phyloP scores from a whole-genome alignment of 164 flowering plant species.

The Cinnamomum micranthum region DNA sequence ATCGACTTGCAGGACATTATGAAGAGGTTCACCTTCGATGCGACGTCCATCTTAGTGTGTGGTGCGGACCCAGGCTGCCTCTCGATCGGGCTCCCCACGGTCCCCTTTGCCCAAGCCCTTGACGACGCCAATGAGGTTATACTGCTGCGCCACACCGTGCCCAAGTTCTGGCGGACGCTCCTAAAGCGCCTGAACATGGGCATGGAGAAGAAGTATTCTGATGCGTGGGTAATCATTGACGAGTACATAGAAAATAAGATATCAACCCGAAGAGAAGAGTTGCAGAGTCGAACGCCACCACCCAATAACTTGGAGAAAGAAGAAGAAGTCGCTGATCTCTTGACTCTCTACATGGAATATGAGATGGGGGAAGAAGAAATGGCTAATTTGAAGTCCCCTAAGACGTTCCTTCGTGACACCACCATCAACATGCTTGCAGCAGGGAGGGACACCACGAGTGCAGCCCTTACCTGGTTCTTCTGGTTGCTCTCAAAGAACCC shows the following conservation, averaged over 20 bases:
- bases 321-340: background rate
- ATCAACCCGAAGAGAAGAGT: background rate
- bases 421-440: constrained; percentile 25
- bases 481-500: constrained; percentile 32
- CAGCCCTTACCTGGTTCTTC: constrained; percentile 38
- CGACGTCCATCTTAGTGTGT: constrained; percentile 18
- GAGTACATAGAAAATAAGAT: background rate
- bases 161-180: constrained; percentile 31
- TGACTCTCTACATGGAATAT: background rate
- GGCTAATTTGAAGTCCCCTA: background rate
- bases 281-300: background rate
- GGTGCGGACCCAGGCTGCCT: constrained; percentile 27
- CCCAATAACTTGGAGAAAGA: background rate
- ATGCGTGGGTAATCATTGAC: background rate
- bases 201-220: constrained; percentile 10
- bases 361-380: background rate
- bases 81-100: constrained; percentile 17
- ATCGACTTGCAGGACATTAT: constrained; percentile 39
- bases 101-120: constrained; percentile 29
- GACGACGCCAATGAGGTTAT: constrained; percentile 23
- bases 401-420: constrained; percentile 26
- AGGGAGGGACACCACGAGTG: constrained; percentile 31
- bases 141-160: constrained; percentile 23
- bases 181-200: constrained; percentile 27
- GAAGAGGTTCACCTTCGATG: constrained; percentile 33